A percentile compares a stretch with the other conserved stretches of the same genome.
These are phyloP conservation scores for Aphanoascus verrucosus DNA, from an alignment of 2,329 filamentous ascomycete genomes.

Conservation along the genomic window DNA sequence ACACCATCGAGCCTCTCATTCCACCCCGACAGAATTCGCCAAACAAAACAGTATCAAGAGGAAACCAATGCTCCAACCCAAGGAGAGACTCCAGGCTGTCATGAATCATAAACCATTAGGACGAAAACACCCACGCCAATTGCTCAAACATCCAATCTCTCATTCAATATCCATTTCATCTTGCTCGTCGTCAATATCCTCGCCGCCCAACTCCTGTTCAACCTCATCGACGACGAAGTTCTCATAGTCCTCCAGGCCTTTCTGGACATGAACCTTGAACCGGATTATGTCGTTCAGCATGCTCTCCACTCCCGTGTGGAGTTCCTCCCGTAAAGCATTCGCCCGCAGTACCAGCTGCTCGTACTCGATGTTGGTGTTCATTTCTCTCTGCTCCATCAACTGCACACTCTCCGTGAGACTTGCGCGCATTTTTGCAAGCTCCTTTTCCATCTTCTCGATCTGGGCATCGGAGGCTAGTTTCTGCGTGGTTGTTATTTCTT, in stretches of 20 bases:
- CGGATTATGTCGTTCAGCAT: conserved; percentile 97
- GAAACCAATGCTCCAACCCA: too few species aligned
- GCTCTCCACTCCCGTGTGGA: conserved; percentile 93
- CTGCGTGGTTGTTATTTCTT: conserved; percentile 75
- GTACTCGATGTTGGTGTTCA: conserved; percentile 93
- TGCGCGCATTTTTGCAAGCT: conserved; percentile 83
- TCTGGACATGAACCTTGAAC: conserved; percentile 96
- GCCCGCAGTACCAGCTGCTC: conserved; percentile 82
- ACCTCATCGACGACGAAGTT: conserved; percentile 86
- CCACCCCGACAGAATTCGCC: too few species aligned
- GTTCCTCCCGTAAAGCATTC: conserved; percentile 77
- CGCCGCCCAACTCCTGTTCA: conserved; percentile 67
- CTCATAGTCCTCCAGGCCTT: conserved; percentile 86
- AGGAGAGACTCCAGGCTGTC: conserved; percentile 16
- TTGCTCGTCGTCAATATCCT: conserved; percentile 35
- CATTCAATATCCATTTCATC: conserved; percentile 1
- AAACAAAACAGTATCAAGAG: too few species aligned
- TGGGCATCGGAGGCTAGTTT: conserved; percentile 83
- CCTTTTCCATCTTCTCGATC: conserved; percentile 98
- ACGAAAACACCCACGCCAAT: not conserved
- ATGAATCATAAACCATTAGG: conserved; percentile 11
- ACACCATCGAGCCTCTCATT: too few species aligned
- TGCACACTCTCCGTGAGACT: conserved; percentile 77
- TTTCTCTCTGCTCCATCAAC: conserved; percentile 85
- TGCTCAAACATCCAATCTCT: not conserved